Evolutionary conservation across 2,329 filamentous ascomycete species (phyloP).

Genomic region (Fusarium domesticum): DNA sequence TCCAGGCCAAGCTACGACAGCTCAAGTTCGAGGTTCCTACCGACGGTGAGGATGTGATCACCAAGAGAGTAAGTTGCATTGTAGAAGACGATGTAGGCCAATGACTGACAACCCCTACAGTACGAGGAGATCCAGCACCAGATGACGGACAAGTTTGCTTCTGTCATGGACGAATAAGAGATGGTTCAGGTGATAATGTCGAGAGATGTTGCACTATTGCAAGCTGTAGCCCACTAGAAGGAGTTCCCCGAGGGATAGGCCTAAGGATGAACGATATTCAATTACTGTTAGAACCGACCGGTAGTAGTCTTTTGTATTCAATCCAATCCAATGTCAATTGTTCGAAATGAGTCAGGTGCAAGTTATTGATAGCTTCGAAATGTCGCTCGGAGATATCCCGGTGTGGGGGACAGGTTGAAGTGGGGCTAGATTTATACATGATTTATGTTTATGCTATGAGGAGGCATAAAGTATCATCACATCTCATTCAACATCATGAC

Average conservation of each 20-base stretch:
- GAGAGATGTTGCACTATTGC: constrained; percentile 18
- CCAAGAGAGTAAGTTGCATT: constrained; percentile 68
- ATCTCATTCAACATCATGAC: not conserved
- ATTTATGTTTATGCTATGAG: not conserved
- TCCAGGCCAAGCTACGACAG: constrained; percentile 78
- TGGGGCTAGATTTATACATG: not conserved
- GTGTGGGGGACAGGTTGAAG: not conserved
- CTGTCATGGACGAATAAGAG: constrained; percentile 86
- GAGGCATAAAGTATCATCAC: not conserved
- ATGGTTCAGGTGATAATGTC: constrained; percentile 12
- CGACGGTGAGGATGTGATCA: constrained; percentile 76
- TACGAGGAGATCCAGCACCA: constrained; percentile 89
- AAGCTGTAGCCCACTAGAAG: constrained; percentile 32
- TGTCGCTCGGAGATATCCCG: not conserved
- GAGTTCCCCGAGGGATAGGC: constrained; percentile 20
- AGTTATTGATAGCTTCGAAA: not conserved
- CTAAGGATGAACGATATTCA: constrained; percentile 25
- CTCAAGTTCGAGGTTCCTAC: constrained; percentile 96
- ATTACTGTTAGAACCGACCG: constrained; percentile 27
- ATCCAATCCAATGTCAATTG: constrained; percentile 24
- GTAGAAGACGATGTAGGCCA: not conserved
- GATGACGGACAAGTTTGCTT: constrained; percentile 97
- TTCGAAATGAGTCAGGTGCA: constrained; percentile 10
- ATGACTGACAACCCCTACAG: constrained; percentile 49
- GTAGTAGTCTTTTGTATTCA: constrained; percentile 29